phyloP scores from a whole-genome alignment of 176 grass and related monocot genomes.

The Elymus sibiricus region DNA sequence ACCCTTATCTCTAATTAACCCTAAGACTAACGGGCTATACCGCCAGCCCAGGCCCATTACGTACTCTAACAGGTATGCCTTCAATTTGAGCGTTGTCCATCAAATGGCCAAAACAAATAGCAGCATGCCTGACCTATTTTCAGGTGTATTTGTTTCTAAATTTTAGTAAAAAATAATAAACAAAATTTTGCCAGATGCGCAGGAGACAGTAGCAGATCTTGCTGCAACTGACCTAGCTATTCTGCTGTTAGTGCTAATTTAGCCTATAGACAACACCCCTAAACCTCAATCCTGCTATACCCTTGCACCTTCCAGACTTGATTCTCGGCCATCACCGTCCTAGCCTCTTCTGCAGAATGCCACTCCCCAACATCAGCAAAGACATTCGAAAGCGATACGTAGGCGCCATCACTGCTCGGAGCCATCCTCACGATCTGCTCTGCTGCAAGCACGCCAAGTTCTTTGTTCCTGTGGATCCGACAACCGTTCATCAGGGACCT shows the following conservation, averaged over 20 bases:
- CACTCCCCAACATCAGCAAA: slow-evolving; percentile 54
- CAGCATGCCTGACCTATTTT: neutral
- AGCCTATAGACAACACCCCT: neutral
- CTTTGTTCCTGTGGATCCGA: slow-evolving; percentile 47
- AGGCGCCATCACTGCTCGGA: slow-evolving; percentile 39
- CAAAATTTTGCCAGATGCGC: neutral
- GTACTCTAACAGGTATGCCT: too few relatives aligned
- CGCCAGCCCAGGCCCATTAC: too few relatives aligned
- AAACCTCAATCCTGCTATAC: slow-evolving; percentile 40
- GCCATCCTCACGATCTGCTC: slow-evolving; percentile 35
- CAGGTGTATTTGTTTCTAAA: neutral
- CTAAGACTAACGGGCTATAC: too few relatives aligned
- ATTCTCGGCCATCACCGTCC: slow-evolving; percentile 44
- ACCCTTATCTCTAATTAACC: too few relatives aligned
- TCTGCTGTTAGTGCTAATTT: neutral
- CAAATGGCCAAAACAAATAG: neutral
- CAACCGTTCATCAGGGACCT: slow-evolving; percentile 67
- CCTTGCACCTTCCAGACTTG: slow-evolving; percentile 43
- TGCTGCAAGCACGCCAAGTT: slow-evolving; percentile 40
- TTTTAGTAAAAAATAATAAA: neutral
- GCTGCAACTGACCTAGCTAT: neutral
- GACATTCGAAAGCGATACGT: slow-evolving; percentile 45
- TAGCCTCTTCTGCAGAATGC: slow-evolving; percentile 38
- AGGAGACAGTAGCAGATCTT: neutral
- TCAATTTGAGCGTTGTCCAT: neutral